A percentile compares a stretch with the other conserved stretches of the same genome.
Conservation (phyloP, 1,284 basidiomycete species). For the Cerioporus squamosus region DNA sequence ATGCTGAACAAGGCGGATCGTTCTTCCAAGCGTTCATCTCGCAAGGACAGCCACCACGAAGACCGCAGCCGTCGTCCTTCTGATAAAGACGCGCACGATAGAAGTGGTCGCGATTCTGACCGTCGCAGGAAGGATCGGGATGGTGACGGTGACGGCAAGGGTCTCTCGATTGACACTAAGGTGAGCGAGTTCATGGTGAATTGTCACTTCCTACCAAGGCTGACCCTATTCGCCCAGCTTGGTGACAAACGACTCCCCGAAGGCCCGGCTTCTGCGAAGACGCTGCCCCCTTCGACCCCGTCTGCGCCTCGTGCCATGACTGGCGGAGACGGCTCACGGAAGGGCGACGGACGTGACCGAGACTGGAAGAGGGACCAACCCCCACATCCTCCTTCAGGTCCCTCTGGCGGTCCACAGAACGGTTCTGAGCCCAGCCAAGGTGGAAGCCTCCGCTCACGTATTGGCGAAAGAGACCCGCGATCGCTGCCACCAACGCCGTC, state of each 20-base stretch:
- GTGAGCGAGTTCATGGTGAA: constrained; percentile 38
- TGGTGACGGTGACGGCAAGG: constrained; percentile 47
- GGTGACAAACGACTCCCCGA: constrained; percentile 63
- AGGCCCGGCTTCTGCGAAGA: constrained; percentile 48
- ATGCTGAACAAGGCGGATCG: constrained; percentile 59
- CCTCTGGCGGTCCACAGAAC: constrained; percentile 12
- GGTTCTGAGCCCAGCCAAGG: constrained; percentile 19
- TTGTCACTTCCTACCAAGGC: not conserved
- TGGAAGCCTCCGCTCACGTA: constrained; percentile 68
- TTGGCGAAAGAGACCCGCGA: constrained; percentile 56
- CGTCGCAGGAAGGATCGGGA: constrained; percentile 70
- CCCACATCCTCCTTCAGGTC: constrained; percentile 17
- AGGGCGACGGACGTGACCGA: constrained; percentile 31
- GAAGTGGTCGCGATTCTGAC: constrained; percentile 63
- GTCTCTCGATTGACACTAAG: constrained; percentile 57
- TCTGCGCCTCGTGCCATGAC: constrained; percentile 76
- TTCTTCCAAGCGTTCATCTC: constrained; percentile 70
- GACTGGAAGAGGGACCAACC: constrained; percentile 31
- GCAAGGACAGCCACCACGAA: constrained; percentile 76
- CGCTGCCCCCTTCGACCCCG: constrained; percentile 61
- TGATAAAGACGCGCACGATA: constrained; percentile 73
- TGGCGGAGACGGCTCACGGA: constrained; percentile 30
- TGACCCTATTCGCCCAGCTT: constrained; percentile 35
- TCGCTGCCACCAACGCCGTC: constrained; percentile 42
- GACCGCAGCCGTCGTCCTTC: constrained; percentile 65